Base-by-base conservation (phyloP, 2,329 filamentous ascomycete genomes). In the Trichothecium roseum region DNA sequence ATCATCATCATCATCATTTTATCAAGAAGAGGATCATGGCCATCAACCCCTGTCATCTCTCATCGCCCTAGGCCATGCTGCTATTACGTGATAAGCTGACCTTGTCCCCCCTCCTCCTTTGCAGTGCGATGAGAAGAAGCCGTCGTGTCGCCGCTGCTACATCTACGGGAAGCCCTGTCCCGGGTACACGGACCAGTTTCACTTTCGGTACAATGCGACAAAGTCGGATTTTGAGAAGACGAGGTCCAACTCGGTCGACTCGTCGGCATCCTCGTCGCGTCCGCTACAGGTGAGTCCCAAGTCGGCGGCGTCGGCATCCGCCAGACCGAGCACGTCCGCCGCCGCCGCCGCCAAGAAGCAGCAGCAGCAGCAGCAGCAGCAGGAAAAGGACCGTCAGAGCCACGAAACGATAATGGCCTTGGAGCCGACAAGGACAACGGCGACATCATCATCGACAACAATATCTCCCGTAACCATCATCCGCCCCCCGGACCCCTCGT, bases 151-250 rank as follows among this genome's bases (percentile, higher is more conserved):
- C 15, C 49, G 54, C 34, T 57, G 49, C 32, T 39, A 48, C 36
- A 46, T 51, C 30, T 57, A 57, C 33, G 54, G 54, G 8, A 53
- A 53, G 35, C 45, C 47, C 2, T 57, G 54, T 16, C 46, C 48
- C 3, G 54, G 54, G 31, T 57, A 57, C 36, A 56, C 53, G 12
- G 54, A 57, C 36, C 48, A 53, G 39, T 57, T 57, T 34, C 52
- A 57, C 20, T 57, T 57, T 39, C 47, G 54, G 17, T 44, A 53
- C 38, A 43, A 41, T 4, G 27, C 36, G n/a, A 42, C 37, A 8
- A 18, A 34, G 34, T 24, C 35, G 18, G 35, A 29, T 26, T 33
- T 38, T 30, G 30, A 38, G 29, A 32, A 34, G 18, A 12, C 34
- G 3, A 24, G 20, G 10, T 24, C 20, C 6, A 24, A 24, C 20